Conservation (phyloP, 2,329 filamentous ascomycete genomes). For the Balansia obtecta region DNA sequence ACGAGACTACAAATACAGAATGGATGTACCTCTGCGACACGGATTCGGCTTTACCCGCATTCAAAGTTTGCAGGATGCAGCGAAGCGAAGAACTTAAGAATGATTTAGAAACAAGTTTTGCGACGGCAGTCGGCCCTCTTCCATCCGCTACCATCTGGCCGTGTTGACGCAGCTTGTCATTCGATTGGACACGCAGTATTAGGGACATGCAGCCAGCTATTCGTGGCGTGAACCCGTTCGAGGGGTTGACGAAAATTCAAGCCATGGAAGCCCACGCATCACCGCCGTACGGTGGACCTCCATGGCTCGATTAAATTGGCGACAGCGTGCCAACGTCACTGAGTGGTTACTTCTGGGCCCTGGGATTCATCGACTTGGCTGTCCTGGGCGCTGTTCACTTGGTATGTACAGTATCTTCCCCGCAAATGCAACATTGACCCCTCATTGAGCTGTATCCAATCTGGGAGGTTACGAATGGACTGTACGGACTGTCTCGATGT, state of each 20-base stretch:
- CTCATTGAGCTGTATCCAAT: not conserved
- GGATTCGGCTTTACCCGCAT: not conserved
- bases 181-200: too few relatives aligned
- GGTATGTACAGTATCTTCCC: not conserved
- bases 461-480: not conserved
- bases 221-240: too few relatives aligned
- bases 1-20: not conserved
- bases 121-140: not conserved
- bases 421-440: conserved; percentile 1
- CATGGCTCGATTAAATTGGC: too few relatives aligned
- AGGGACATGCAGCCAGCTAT: too few relatives aligned
- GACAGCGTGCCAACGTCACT: not conserved
- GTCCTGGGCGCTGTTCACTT: not conserved
- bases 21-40: not conserved
- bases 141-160: too few relatives aligned
- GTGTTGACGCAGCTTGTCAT: too few relatives aligned
- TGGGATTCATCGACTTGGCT: not conserved
- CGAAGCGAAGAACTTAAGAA: not conserved
- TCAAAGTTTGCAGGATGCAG: not conserved
- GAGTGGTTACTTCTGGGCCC: not conserved
- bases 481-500: conserved; percentile 10
- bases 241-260: too few relatives aligned
- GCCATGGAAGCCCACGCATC: too few relatives aligned
- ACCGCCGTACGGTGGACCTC: too few relatives aligned
- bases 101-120: not conserved